Percentiles rank a stretch among this genome's conserved stretches.
These are phyloP conservation scores for Aegilops tauschii DNA, from an alignment of 176 grass and related monocot species.

Conservation along the genomic window DNA sequence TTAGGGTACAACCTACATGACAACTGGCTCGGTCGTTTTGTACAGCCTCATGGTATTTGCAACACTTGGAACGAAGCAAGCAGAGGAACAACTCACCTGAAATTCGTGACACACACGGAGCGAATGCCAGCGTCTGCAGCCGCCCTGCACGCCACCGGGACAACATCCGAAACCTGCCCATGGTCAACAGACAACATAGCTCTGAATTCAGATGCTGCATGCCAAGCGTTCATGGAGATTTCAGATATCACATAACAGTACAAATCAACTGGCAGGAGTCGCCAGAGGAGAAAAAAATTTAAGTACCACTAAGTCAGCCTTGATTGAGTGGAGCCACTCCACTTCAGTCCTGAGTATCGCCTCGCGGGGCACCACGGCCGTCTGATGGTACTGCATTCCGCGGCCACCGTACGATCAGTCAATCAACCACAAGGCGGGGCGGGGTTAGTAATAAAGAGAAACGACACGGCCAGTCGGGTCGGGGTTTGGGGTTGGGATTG, in stretches of 20 bases:
- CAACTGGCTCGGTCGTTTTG: not conserved
- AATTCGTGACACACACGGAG: slow-evolving; percentile 92
- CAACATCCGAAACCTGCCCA: slow-evolving; percentile 86
- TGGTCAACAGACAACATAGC: not conserved
- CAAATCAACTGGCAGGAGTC: not conserved
- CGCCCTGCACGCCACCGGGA: slow-evolving; percentile 89
- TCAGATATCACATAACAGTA: not conserved
- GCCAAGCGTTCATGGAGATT: not conserved
- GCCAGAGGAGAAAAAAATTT: not conserved
- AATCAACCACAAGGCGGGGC: not conserved
- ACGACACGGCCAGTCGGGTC: not conserved
- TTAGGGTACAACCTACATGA: not conserved
- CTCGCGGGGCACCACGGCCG: slow-evolving; percentile 84
- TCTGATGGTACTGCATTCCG: slow-evolving; percentile 80
- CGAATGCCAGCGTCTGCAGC: slow-evolving; percentile 92
- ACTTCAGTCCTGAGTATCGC: slow-evolving; percentile 84
- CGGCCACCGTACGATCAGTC: not conserved
- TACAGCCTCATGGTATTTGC: not conserved
- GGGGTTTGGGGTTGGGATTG: not conserved
- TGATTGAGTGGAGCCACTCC: slow-evolving; percentile 90
- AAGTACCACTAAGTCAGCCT: slow-evolving; percentile 86
- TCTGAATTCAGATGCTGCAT: not conserved
- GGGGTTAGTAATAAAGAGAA: not conserved
- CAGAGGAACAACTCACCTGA: slow-evolving; percentile 49
- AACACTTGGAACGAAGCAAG: not conserved